Base-by-base conservation (phyloP, 768 basidiomycete genomes). In the Mycena belliarum region DNA sequence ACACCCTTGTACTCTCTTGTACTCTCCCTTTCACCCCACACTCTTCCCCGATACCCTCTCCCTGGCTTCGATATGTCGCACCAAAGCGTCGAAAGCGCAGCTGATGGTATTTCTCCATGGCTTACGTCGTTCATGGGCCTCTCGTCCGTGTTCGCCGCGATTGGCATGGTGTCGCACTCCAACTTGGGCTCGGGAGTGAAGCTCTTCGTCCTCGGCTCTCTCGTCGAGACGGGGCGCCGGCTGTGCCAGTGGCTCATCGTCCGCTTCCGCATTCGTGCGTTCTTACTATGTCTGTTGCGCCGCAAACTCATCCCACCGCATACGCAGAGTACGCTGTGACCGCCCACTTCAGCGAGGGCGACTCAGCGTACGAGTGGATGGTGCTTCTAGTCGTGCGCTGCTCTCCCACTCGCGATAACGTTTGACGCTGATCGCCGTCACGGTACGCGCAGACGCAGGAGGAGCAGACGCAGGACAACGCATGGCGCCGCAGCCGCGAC, bases 351-450 rank as follows among this genome's bases (percentile, higher is more conserved):
- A 66, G 70, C 26, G 71, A 79, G 57, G 76, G 77, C 10, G 80
- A 82, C 56, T 78, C 76, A 0, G 71, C 78, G 1, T 82, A 79
- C 56, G 79, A 82, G 49, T 82, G 80, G 80, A 70, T 82, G 4
- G 60, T 79, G 5, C 66, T 74, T 16, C 77, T 79, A 54, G 60
- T 82, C 45, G 79, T 80, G 40, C 51, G 59, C n/a, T n/a, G n/a
- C n/a, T n/a, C n/a, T 56, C 2, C 38, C n/a, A 20, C 20, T 40
- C n/a, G n/a, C 5, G 3, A 40, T n/a, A 32, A 32, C 29, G 29
- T 12, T 32, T 32, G 29, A 32, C 29, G 6, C 29, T n/a, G n/a
- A n/a, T n/a, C n/a, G n/a, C n/a, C n/a, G n/a, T n/a, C n/a, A n/a
- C n/a, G n/a, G n/a, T n/a, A n/a, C n/a, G n/a, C n/a, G n/a, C n/a